phyloP scores from a whole-genome alignment of 164 flowering plant genomes.

The Vitis amurensis region DNA sequence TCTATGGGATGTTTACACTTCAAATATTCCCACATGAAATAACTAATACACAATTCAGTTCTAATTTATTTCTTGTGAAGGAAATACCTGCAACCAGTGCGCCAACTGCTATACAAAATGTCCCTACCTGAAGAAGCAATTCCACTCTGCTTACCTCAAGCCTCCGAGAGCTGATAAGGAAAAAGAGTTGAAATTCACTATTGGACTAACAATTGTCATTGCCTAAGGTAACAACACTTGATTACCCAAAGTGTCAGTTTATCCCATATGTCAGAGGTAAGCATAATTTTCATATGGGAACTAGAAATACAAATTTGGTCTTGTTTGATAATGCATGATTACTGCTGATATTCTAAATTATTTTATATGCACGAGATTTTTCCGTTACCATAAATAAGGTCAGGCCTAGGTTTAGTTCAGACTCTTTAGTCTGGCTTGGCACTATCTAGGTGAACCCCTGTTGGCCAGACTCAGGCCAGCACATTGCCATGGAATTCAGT shows the following conservation, averaged over 20 bases:
- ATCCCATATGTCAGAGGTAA: too few species aligned
- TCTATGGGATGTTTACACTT: too few species aligned
- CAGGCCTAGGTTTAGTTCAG: too few species aligned
- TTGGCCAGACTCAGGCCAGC: too few species aligned
- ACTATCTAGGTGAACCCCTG: too few species aligned
- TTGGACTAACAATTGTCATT: background rate
- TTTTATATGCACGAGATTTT: too few species aligned
- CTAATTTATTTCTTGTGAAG: background rate
- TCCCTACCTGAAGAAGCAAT: constrained; percentile 94
- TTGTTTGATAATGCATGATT: background rate
- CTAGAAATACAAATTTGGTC: background rate
- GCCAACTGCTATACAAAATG: constrained; percentile 89
- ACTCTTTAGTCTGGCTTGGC: too few species aligned
- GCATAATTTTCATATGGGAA: background rate
- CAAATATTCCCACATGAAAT: background rate
- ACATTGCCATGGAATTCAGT: too few species aligned
- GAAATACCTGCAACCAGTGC: constrained; percentile 83
- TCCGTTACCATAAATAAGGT: too few species aligned
- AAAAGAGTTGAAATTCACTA: constrained; percentile 3
- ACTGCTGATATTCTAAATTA: background rate
- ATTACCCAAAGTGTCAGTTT: too few species aligned
- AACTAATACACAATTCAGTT: background rate
- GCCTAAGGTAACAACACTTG: too few species aligned
- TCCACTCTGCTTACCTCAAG: constrained; percentile 97
- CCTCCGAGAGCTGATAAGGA: constrained; percentile 76